Evolutionary conservation across 2,329 filamentous ascomycete species (phyloP).

Genomic region (Colletotrichum lentis): DNA sequence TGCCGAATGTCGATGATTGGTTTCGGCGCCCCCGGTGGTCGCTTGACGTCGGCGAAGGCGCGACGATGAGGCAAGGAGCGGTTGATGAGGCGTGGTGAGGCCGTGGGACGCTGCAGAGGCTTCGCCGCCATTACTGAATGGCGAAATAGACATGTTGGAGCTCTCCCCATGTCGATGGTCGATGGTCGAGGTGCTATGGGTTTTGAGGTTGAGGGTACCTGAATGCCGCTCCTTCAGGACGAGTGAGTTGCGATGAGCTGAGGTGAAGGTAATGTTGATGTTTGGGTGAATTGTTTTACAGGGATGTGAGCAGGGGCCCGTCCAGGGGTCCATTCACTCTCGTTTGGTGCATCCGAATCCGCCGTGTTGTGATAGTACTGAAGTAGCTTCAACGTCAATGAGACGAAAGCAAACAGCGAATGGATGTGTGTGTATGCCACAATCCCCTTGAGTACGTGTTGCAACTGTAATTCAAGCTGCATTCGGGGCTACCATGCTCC

Average conservation of each 20-base stretch:
- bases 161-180: constrained; percentile 20
- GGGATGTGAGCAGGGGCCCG: constrained; percentile 12
- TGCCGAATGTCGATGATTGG: constrained; percentile 84
- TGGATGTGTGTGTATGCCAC: neutral
- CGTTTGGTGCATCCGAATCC: constrained; percentile 18
- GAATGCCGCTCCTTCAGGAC: neutral
- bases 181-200: neutral
- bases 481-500: neutral
- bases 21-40: constrained; percentile 79
- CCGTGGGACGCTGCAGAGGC: neutral
- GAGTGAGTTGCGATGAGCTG: constrained; percentile 1
- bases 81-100: neutral
- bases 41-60: constrained; percentile 45
- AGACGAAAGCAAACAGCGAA: neutral
- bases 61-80: constrained; percentile 14
- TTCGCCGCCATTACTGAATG: constrained; percentile 2
- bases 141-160: constrained; percentile 3
- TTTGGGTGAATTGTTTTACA: constrained; percentile 20
- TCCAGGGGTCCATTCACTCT: neutral
- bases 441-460: neutral
- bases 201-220: neutral
- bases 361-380: neutral
- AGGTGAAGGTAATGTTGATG: neutral
- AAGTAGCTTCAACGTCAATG: neutral
- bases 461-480: neutral